Evolutionary conservation across 148 eudicot genomes (phyloP).

Genomic region (Rhododendron ferrugineum): DNA sequence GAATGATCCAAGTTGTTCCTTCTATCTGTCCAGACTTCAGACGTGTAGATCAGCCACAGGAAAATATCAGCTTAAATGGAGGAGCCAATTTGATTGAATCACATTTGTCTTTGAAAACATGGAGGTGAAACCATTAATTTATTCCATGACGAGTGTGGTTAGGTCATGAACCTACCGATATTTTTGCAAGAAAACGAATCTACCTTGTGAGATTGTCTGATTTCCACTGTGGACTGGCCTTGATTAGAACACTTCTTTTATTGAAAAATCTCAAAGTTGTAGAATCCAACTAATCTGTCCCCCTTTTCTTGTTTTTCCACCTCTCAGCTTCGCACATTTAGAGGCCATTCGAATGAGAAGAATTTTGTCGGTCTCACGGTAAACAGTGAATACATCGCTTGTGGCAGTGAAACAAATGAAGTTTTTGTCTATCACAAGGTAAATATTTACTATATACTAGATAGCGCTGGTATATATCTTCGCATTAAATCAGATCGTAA

Average conservation of each 20-base stretch:
- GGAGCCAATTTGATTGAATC: not conserved
- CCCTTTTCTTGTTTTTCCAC: not conserved
- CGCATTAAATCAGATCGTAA: not conserved
- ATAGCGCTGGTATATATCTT: conserved; percentile 34
- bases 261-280: not conserved
- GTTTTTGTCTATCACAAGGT: conserved; percentile 90
- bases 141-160: not conserved
- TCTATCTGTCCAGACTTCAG: not conserved
- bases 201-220: not conserved
- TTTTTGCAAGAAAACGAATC: too few species aligned
- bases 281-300: not conserved
- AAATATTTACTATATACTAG: not conserved
- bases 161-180: not conserved
- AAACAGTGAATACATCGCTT: conserved; percentile 65
- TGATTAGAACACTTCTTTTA: not conserved
- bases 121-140: not conserved
- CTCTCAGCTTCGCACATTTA: conserved; percentile 40
- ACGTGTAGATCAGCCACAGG: not conserved
- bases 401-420: conserved; percentile 92
- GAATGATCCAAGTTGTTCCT: not conserved
- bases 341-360: conserved; percentile 80
- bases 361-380: conserved; percentile 78
- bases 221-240: not conserved
- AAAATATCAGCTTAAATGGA: not conserved
- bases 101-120: not conserved